Conservation (phyloP, 139 green algal species). For the Spirogloea muscicola region DNA sequence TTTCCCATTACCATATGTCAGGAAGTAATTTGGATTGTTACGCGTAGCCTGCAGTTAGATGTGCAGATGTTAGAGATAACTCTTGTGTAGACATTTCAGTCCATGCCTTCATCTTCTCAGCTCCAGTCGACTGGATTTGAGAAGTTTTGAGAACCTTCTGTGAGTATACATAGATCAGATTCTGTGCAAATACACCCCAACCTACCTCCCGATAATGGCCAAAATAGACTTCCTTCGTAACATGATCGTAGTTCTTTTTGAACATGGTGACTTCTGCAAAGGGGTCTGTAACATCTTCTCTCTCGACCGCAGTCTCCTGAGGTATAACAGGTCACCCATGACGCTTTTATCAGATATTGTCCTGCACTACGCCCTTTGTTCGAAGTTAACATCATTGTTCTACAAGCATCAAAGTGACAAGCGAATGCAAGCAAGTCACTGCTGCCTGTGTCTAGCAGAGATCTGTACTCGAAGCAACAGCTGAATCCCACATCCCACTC, state of each 20-base stretch:
- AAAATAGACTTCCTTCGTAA: conserved; percentile 69
- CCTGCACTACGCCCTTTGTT: background rate
- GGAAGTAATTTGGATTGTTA: conserved; percentile 82
- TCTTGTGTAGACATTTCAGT: too few relatives aligned
- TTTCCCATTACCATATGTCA: conserved; percentile 77
- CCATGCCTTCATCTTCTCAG: too few relatives aligned
- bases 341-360: background rate
- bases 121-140: too few relatives aligned
- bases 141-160: too few relatives aligned
- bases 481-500: background rate
- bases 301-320: conserved; percentile 42
- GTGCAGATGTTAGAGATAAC: too few relatives aligned
- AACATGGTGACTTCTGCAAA: conserved; percentile 64
- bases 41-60: conserved; percentile 58
- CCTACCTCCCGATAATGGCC: conserved; percentile 45
- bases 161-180: too few relatives aligned
- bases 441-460: too few relatives aligned
- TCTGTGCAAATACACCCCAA: too few relatives aligned
- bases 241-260: conserved; percentile 75
- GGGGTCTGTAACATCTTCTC: conserved; percentile 60
- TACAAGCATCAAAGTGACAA: background rate
- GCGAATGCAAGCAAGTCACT: too few relatives aligned
- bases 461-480: background rate
- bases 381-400: background rate
- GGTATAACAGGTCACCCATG: conserved; percentile 4